These are phyloP conservation scores for Fusarium bulbicola DNA, from an alignment of 2,329 filamentous ascomycete genomes.

Conservation along the genomic window DNA sequence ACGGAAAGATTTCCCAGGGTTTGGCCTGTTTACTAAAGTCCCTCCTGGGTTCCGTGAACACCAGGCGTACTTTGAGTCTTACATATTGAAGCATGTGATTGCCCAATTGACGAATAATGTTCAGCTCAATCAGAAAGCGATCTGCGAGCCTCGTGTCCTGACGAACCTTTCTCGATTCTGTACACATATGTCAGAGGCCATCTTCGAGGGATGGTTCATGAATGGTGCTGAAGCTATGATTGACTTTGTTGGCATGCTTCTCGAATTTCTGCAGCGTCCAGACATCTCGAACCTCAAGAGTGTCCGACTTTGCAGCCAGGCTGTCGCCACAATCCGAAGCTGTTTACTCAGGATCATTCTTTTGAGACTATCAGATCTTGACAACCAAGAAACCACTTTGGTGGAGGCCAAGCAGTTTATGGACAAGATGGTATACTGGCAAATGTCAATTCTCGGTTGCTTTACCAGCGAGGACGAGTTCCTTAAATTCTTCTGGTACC, in stretches of 20 bases:
- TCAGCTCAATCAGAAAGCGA: slow-evolving; percentile 73
- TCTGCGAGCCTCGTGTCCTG: slow-evolving; percentile 83
- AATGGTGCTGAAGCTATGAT: slow-evolving; percentile 84
- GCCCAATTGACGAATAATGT: slow-evolving; percentile 75
- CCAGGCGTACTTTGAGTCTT: slow-evolving; percentile 94
- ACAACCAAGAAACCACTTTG: slow-evolving; percentile 68
- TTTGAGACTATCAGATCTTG: slow-evolving; percentile 83
- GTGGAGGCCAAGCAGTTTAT: slow-evolving; percentile 76
- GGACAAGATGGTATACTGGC: slow-evolving; percentile 92
- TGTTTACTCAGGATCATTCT: slow-evolving; percentile 83
- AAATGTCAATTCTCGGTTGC: slow-evolving; percentile 84
- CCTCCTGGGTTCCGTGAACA: slow-evolving; percentile 95
- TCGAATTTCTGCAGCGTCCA: slow-evolving; percentile 89
- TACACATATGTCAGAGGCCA: slow-evolving; percentile 83
- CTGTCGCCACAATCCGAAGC: slow-evolving; percentile 77
- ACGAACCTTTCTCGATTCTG: slow-evolving; percentile 87
- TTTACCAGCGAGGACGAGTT: slow-evolving; percentile 83
- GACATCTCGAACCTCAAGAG: slow-evolving; percentile 84
- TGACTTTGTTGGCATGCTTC: slow-evolving; percentile 83
- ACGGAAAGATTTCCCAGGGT: slow-evolving; percentile 90
- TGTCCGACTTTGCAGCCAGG: slow-evolving; percentile 89
- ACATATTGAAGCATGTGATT: slow-evolving; percentile 79
- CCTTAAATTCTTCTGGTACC: slow-evolving; percentile 87
- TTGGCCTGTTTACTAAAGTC: slow-evolving; percentile 85
- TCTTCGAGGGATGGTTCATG: slow-evolving; percentile 97